Evolutionary conservation across 257 asterid genomes (phyloP).

Genomic region (Haberlea rhodopensis): DNA sequence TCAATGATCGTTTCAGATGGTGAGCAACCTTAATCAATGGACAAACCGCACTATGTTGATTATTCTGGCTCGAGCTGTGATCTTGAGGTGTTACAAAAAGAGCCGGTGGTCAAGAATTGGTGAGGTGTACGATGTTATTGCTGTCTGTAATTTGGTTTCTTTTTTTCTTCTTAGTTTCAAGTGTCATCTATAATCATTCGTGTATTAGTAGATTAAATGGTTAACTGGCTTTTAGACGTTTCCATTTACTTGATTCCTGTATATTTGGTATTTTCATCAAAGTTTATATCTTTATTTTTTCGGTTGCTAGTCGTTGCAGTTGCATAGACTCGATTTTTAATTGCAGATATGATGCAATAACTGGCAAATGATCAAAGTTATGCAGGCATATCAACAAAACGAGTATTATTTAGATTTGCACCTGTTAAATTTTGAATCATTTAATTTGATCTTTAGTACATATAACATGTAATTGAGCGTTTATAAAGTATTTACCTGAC

Average conservation of each 20-base stretch:
- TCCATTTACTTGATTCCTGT: too few species aligned
- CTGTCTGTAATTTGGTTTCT: slow-evolving; percentile 27
- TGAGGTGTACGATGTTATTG: slow-evolving; percentile 37
- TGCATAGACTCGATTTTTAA: too few species aligned
- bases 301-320: not conserved
- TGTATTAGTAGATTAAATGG: too few species aligned
- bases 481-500: not conserved
- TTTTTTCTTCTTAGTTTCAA: not conserved
- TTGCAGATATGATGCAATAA: not conserved
- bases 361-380: not conserved
- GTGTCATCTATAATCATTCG: not conserved
- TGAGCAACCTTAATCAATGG: slow-evolving; percentile 34
- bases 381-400: not conserved
- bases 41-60: slow-evolving; percentile 26
- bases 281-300: not conserved
- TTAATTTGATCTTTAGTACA: too few species aligned
- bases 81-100: slow-evolving; percentile 35
- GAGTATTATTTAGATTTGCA: not conserved
- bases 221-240: not conserved
- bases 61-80: slow-evolving; percentile 31
- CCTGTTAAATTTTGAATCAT: not conserved
- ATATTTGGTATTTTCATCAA: too few species aligned
- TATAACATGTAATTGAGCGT: not conserved
- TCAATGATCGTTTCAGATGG: slow-evolving; percentile 38
- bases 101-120: slow-evolving; percentile 31